Evolutionary conservation across 495 filamentous ascomycete genomes (phyloP).

Genomic region (Penicillium canescens): DNA sequence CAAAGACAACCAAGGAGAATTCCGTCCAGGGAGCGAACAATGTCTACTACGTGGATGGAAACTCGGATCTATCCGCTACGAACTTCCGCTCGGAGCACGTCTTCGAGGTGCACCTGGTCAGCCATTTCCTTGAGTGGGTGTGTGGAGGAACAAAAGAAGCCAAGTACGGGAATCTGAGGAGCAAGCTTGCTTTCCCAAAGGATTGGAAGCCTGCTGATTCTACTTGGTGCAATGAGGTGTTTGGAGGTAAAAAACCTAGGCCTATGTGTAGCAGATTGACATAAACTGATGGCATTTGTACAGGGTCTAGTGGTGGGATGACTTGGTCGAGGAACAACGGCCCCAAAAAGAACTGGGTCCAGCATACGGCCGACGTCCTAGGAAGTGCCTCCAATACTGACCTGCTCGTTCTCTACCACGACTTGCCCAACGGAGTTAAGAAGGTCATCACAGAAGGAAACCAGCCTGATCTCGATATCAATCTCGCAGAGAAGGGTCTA

Average conservation of each 20-base stretch:
- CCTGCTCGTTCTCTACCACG: constrained; percentile 10
- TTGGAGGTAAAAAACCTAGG: constrained; percentile 6
- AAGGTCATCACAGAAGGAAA: constrained; percentile 9
- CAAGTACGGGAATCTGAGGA: no score
- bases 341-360: constrained; percentile 11
- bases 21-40: no score
- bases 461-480: neutral
- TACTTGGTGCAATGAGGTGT: constrained; percentile 8
- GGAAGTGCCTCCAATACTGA: neutral
- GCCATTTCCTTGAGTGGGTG: no score
- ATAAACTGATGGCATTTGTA: constrained; percentile 2
- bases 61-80: no score
- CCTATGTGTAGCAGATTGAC: neutral
- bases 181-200: neutral
- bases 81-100: no score
- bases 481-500: neutral
- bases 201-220: constrained; percentile 4
- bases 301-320: neutral
- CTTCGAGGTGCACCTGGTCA: no score
- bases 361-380: constrained; percentile 8
- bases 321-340: constrained; percentile 2
- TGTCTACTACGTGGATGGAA: no score
- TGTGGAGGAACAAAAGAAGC: no score
- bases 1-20: no score
- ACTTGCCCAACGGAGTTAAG: constrained; percentile 11